phyloP scores from a whole-genome alignment of 2,329 filamentous ascomycete genomes.

The Conoideocrella luteorostrata region DNA sequence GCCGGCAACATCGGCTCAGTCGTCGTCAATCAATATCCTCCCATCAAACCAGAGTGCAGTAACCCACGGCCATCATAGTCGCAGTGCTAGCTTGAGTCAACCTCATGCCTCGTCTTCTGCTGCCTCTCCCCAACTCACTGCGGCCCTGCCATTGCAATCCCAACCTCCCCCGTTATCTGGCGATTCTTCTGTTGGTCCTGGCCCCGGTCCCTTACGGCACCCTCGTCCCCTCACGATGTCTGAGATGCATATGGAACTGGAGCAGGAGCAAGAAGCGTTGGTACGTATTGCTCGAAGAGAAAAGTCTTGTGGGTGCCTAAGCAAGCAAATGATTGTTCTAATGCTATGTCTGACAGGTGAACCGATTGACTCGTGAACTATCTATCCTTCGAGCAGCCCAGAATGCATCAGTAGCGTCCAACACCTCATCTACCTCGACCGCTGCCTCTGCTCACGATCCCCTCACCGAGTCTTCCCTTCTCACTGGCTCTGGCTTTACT shows the following conservation, averaged over 20 bases:
- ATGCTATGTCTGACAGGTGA: constrained; percentile 56
- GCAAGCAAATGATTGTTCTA: too few species aligned
- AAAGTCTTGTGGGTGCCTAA: too few species aligned
- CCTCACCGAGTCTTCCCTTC: constrained; percentile 42
- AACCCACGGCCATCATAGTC: constrained; percentile 22
- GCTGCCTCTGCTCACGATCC: constrained; percentile 44
- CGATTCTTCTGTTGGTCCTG: constrained; percentile 42
- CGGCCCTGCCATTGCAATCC: constrained; percentile 19
- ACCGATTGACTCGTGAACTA: constrained; percentile 85
- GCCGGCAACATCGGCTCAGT: constrained; percentile 12
- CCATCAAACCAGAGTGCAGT: constrained; percentile 49
- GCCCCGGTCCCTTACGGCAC: constrained; percentile 72
- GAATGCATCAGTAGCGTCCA: constrained; percentile 60
- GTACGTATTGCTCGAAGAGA: constrained; percentile 41
- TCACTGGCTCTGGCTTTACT: constrained; percentile 52
- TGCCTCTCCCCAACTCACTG: constrained; percentile 17
- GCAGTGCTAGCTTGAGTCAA: constrained; percentile 9
- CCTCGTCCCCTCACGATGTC: constrained; percentile 81
- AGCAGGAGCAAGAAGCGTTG: constrained; percentile 92
- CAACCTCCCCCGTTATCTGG: constrained; percentile 23
- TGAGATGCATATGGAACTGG: constrained; percentile 81
- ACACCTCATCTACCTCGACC: constrained; percentile 55
- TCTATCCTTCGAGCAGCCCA: constrained; percentile 69
- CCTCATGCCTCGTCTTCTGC: constrained; percentile 26
- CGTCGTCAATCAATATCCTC: constrained; percentile 47